A percentile compares a stretch with the other conserved stretches of the same genome.
phyloP scores from a whole-genome alignment of 768 basidiomycete genomes.

The Boletus subcaerulescens region DNA sequence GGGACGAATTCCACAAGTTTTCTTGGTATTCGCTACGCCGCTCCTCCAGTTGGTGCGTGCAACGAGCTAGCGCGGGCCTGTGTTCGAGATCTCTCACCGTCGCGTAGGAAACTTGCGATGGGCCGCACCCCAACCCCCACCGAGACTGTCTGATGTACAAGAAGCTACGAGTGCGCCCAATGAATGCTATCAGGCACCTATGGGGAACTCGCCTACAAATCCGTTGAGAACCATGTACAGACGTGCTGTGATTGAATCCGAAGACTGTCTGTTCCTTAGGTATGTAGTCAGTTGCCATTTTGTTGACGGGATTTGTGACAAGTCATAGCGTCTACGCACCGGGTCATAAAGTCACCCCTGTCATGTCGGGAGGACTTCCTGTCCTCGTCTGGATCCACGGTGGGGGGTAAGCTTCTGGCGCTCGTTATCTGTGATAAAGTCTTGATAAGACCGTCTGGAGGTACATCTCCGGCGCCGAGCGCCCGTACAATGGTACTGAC shows the following conservation, averaged over 20 bases:
- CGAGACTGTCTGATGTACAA: neutral
- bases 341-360: neutral
- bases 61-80: neutral
- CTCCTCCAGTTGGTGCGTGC: slow-evolving; percentile 3
- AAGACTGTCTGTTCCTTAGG: slow-evolving; percentile 10
- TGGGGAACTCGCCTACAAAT: neutral
- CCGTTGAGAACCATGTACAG: neutral
- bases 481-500: slow-evolving; percentile 1
- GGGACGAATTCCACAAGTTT: slow-evolving; percentile 1
- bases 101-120: slow-evolving; percentile 5
- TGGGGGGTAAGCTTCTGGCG: neutral
- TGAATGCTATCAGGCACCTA: neutral
- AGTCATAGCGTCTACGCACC: neutral
- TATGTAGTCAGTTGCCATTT: neutral
- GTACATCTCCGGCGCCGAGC: neutral
- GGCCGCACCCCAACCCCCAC: slow-evolving; percentile 1
- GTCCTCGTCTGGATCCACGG: slow-evolving; percentile 8
- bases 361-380: neutral
- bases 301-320: neutral
- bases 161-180: neutral
- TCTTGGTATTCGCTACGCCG: slow-evolving; percentile 5
- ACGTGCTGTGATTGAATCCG: neutral
- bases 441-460: neutral
- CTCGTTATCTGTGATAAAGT: neutral
- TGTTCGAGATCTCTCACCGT: neutral